Evolutionary conservation across 345 rosid species (phyloP).

Genomic region (Linum tenue): DNA sequence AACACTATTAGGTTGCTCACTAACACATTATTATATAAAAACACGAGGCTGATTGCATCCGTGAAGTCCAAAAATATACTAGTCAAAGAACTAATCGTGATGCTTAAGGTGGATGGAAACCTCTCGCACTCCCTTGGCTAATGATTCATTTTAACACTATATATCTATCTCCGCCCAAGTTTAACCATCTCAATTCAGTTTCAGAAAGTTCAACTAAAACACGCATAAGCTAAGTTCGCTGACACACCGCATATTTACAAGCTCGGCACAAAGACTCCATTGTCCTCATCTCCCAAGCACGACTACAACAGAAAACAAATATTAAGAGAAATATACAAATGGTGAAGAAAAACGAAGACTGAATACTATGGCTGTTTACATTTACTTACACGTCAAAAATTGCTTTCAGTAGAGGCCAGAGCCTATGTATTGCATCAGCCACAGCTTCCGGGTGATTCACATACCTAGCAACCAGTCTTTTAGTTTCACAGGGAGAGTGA

Average conservation of each 20-base stretch:
- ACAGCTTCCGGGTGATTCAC: constrained; percentile 95
- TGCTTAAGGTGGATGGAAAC: too few relatives aligned
- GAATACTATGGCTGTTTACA: constrained; percentile 4
- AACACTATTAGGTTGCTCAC: not conserved
- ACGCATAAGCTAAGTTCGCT: constrained; percentile 12
- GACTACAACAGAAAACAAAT: constrained; percentile 40
- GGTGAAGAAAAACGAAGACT: constrained; percentile 7
- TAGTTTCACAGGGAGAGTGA: constrained; percentile 17
- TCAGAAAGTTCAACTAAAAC: constrained; percentile 6
- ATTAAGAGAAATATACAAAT: not conserved
- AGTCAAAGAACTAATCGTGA: too few relatives aligned
- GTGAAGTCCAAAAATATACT: too few relatives aligned
- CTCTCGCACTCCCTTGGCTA: too few relatives aligned
- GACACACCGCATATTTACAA: constrained; percentile 98
- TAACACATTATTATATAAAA: too few relatives aligned
- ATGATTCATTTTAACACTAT: too few relatives aligned
- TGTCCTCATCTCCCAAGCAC: constrained; percentile 99
- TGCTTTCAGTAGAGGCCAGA: constrained; percentile 87
- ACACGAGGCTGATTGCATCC: too few relatives aligned
- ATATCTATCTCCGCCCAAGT: not conserved
- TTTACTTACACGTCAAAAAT: constrained; percentile 79
- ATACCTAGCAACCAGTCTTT: constrained; percentile 42
- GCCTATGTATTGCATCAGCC: constrained; percentile 82
- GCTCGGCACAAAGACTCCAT: constrained; percentile 99
- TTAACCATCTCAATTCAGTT: not conserved